Evolutionary conservation across 2,329 filamentous ascomycete species (phyloP).

Genomic region (Arthrobotrys entomopaga): DNA sequence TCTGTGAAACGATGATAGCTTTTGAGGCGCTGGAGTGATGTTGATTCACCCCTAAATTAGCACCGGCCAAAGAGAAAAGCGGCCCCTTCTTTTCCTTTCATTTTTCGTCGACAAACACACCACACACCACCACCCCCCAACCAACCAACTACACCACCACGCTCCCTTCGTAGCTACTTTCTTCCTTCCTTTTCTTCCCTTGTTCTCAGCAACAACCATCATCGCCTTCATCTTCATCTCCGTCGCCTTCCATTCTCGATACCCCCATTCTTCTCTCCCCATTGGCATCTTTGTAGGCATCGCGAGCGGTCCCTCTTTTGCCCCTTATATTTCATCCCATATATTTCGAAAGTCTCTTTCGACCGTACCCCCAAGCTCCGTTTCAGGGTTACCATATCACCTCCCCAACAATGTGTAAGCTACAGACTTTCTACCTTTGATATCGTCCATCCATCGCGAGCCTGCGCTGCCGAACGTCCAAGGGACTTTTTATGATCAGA

Average conservation of each 20-base stretch:
- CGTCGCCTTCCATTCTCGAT: slow-evolving; percentile 19
- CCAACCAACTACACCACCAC: slow-evolving; percentile 13
- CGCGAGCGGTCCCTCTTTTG: slow-evolving; percentile 39
- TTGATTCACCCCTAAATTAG: slow-evolving; percentile 53
- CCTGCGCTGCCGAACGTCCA: slow-evolving; percentile 17
- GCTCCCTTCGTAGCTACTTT: slow-evolving; percentile 8
- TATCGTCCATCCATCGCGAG: slow-evolving; percentile 35
- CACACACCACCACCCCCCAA: background rate
- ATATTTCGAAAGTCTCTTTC: slow-evolving; percentile 11
- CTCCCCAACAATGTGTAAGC: slow-evolving; percentile 51
- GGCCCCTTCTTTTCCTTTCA: slow-evolving; percentile 17
- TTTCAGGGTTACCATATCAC: slow-evolving; percentile 25
- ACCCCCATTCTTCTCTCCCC: slow-evolving; percentile 8
- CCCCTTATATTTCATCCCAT: slow-evolving; percentile 15
- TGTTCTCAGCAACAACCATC: slow-evolving; percentile 34
- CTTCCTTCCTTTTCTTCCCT: background rate
- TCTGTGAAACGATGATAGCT: too few species aligned
- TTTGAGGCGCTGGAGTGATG: slow-evolving; percentile 1
- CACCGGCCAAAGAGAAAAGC: too few species aligned
- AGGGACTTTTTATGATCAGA: slow-evolving; percentile 14
- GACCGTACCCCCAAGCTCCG: slow-evolving; percentile 23
- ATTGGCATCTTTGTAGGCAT: slow-evolving; percentile 28
- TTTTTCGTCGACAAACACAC: slow-evolving; percentile 34
- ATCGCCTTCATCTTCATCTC: slow-evolving; percentile 11
- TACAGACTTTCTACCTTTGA: slow-evolving; percentile 33